Evolutionary conservation across 2,329 filamentous ascomycete species (phyloP).

Genomic region (Trichoderma sp.): DNA sequence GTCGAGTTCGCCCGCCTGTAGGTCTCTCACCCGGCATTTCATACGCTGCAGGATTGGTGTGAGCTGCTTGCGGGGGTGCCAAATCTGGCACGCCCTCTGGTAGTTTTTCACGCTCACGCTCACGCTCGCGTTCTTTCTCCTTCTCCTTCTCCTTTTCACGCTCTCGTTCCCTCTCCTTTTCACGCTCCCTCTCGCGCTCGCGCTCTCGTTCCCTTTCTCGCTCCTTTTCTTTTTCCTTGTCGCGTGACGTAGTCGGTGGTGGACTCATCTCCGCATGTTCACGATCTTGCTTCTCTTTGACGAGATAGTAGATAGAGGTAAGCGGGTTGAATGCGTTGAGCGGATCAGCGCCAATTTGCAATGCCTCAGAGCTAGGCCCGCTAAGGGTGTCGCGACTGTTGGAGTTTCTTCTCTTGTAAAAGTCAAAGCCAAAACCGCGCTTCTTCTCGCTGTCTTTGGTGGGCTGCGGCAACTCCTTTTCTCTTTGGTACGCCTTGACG

Average conservation of each 20-base stretch:
- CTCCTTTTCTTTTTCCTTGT: slow-evolving; percentile 32
- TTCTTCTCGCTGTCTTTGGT: slow-evolving; percentile 73
- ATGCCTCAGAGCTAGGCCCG: slow-evolving; percentile 79
- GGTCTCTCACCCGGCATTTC: slow-evolving; percentile 88
- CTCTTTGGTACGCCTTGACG: slow-evolving; percentile 67
- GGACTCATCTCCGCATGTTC: slow-evolving; percentile 54
- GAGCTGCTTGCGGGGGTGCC: slow-evolving; percentile 75
- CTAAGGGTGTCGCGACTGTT: slow-evolving; percentile 84
- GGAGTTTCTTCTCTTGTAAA: slow-evolving; percentile 93
- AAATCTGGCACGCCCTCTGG: slow-evolving; percentile 66
- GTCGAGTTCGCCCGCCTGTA: slow-evolving; percentile 77
- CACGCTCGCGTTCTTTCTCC: neutral
- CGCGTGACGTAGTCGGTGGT: slow-evolving; percentile 43
- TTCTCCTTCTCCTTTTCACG: slow-evolving; percentile 31
- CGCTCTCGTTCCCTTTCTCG: slow-evolving; percentile 30
- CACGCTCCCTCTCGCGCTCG: slow-evolving; percentile 26
- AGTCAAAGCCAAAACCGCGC: slow-evolving; percentile 86
- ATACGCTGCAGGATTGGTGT: slow-evolving; percentile 81
- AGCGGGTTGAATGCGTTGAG: slow-evolving; percentile 91
- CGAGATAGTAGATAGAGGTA: slow-evolving; percentile 91
- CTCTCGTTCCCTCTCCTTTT: slow-evolving; percentile 27
- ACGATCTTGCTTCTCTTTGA: slow-evolving; percentile 88
- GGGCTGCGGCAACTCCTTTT: slow-evolving; percentile 58
- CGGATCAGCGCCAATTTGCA: slow-evolving; percentile 80
- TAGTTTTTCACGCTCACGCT: slow-evolving; percentile 38